Percentiles rank a stretch among this genome's conserved stretches.
Conservation (phyloP, 306 rosid genomes). For the Canavalia ensiformis region DNA sequence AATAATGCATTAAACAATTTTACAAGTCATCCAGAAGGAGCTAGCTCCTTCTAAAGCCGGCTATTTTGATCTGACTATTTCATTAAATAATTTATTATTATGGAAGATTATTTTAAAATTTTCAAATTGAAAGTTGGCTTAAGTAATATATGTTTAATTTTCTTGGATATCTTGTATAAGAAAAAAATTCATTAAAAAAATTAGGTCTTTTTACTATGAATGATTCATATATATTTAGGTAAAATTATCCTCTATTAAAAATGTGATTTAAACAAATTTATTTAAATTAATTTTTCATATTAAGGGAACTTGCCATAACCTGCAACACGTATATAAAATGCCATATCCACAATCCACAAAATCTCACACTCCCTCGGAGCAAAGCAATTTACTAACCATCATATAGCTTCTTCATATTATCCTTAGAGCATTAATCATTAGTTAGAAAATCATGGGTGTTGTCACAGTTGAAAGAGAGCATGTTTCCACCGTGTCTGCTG, state of each 20-base stretch:
- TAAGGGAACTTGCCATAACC: not conserved
- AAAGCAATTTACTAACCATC: not conserved
- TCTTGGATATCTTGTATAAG: no score
- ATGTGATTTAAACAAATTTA: no score
- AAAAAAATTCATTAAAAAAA: no score
- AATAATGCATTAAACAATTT: not conserved
- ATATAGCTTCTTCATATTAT: not conserved
- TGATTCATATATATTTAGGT: no score
- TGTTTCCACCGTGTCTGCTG: conserved; percentile 44
- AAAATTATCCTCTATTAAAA: no score
- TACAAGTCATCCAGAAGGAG: not conserved
- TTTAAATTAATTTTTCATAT: not conserved
- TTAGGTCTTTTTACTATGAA: no score
- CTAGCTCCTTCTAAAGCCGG: not conserved
- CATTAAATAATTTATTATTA: not conserved
- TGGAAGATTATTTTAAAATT: not conserved
- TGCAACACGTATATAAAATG: conserved; percentile 21
- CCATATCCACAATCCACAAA: not conserved
- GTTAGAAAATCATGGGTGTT: conserved; percentile 52
- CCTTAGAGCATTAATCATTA: not conserved
- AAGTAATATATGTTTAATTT: no score
- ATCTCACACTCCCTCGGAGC: not conserved
- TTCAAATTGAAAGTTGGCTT: not conserved
- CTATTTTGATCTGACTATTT: conserved; percentile 1
- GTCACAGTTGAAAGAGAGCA: conserved; percentile 44